Conservation (phyloP, 1,139 yeast species). For the Sugiyamaella neomexicana region DNA sequence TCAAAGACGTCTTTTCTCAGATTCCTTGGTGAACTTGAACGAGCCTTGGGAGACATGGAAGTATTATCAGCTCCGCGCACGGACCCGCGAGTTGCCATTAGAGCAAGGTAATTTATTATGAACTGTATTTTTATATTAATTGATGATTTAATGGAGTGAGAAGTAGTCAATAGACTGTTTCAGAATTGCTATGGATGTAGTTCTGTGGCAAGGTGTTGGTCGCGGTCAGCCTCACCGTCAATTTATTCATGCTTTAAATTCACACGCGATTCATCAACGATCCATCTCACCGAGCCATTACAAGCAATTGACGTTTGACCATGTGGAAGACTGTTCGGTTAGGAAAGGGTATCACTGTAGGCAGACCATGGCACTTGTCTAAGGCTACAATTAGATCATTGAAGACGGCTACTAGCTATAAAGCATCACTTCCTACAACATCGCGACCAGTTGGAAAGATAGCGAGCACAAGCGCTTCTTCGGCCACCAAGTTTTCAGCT, state of each 20-base stretch:
- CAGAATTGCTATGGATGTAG: no score
- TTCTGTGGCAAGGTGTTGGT: neutral
- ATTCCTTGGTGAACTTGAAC: constrained; percentile 39
- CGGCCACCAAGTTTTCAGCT: neutral
- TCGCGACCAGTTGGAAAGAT: constrained; percentile 1
- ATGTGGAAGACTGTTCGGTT: neutral
- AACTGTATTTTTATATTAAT: constrained; percentile 3
- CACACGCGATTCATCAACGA: neutral
- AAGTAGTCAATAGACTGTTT: no score
- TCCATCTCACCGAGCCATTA: neutral
- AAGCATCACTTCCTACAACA: constrained; percentile 1
- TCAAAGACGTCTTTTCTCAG: constrained; percentile 36
- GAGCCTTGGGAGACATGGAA: constrained; percentile 25
- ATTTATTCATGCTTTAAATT: neutral
- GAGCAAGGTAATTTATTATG: constrained; percentile 4
- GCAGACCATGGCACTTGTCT: neutral
- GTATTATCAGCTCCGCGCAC: constrained; percentile 23
- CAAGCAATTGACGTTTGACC: neutral
- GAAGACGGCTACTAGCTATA: constrained; percentile 11
- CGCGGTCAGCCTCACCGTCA: neutral
- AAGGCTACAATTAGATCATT: neutral
- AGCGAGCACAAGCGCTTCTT: neutral
- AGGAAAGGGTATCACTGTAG: neutral
- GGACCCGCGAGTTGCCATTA: constrained; percentile 17
- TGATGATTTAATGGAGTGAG: constrained; percentile 5